Evolutionary conservation across 768 basidiomycete genomes (phyloP).

Genomic region (Nevesoporus exiguus): DNA sequence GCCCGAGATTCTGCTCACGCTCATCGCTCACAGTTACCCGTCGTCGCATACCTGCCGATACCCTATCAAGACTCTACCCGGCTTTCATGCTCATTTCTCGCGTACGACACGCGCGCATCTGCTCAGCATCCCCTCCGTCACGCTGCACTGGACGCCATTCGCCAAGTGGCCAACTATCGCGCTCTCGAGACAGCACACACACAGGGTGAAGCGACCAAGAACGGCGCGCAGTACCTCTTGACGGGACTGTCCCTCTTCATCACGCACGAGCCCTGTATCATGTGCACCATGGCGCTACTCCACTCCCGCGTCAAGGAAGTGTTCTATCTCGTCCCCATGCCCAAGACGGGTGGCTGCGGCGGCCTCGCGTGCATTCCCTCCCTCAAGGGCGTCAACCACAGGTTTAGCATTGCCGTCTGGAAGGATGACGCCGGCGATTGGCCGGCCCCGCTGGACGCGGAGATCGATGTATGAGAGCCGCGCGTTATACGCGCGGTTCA

Average conservation of each 20-base stretch:
- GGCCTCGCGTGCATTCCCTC: constrained; percentile 70
- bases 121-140: constrained; percentile 80
- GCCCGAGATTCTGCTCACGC: neutral
- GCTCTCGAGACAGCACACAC: constrained; percentile 23
- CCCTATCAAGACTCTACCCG: constrained; percentile 39
- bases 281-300: constrained; percentile 95
- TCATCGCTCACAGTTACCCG: constrained; percentile 53
- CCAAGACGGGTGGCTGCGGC: constrained; percentile 83
- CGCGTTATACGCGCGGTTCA: neutral
- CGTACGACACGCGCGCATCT: constrained; percentile 68
- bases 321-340: constrained; percentile 69
- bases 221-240: constrained; percentile 83
- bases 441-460: constrained; percentile 17
- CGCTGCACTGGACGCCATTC: constrained; percentile 73
- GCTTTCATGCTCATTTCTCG: constrained; percentile 41
- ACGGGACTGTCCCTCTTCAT: constrained; percentile 82
- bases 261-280: constrained; percentile 95
- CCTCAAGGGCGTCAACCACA: constrained; percentile 86
- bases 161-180: constrained; percentile 58
- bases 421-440: constrained; percentile 24
- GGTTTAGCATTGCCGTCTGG: constrained; percentile 76
- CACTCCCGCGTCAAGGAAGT: constrained; percentile 94
- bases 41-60: constrained; percentile 66
- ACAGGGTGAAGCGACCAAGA: constrained; percentile 32
- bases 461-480: constrained; percentile 29